phyloP scores from a whole-genome alignment of 441 rosid genomes.

The Populus hybrid region DNA sequence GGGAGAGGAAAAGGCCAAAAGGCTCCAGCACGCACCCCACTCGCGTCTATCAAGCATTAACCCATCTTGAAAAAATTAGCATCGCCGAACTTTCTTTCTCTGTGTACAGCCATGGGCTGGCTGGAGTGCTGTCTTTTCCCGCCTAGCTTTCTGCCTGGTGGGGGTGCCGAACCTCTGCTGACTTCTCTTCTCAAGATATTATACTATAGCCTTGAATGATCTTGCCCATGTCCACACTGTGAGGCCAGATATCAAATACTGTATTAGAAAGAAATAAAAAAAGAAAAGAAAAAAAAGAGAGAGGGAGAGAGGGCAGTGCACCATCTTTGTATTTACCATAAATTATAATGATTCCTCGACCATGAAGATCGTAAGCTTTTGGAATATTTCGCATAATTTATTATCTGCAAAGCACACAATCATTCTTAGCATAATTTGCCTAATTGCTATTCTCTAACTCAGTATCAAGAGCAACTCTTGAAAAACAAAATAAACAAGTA shows the following conservation, averaged over 20 bases:
- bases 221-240: too few species aligned
- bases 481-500: not conserved
- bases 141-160: too few species aligned
- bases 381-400: not conserved
- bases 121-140: too few species aligned
- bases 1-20: not conserved
- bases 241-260: not conserved
- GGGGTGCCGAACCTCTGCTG: not conserved
- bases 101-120: not conserved
- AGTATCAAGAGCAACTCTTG: not conserved
- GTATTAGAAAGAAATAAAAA: too few species aligned
- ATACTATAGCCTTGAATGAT: too few species aligned
- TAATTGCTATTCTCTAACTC: not conserved
- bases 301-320: too few species aligned
- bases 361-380: not conserved
- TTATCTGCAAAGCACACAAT: slow-evolving; percentile 2
- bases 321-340: not conserved
- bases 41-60: not conserved
- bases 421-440: not conserved
- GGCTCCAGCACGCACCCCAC: slow-evolving; percentile 7
- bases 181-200: not conserved
- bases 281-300: too few species aligned
- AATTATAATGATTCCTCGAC: not conserved
- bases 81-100: too few species aligned
- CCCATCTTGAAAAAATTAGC: too few species aligned